Evolutionary conservation across 1,139 yeast genomes (phyloP), one percentile per base, ranked within the genome.

Genomic region (Eremothecium sinecaudum): DNA sequence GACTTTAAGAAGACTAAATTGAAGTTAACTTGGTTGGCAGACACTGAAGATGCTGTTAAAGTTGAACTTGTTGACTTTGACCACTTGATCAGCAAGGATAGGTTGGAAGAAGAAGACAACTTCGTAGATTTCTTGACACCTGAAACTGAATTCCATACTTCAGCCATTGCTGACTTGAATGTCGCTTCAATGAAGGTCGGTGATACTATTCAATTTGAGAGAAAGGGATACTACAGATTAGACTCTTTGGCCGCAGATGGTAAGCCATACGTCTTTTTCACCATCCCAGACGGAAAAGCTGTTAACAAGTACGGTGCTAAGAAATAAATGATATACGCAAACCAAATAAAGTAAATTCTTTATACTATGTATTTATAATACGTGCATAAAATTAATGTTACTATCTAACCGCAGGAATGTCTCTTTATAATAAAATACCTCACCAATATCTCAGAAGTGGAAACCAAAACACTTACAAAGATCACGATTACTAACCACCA

Each of bases 1-100:
- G 98, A 90, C 62, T 90, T 86, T 81, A 82, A 86, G 66, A 87
- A 86, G 68, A 90, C 98, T 36, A 81, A 84, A 49, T 86, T 86
- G 75, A 90, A 90, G 65, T 62, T 90, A 45, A 87, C 96, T 34
- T 90, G 98, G 98, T 72, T 90, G 57, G 93, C 96, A 31, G 77
- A 80, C 55, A 79, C 93, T 37, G 71, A 68, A 31, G 81, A 79
- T 51, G 71, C 67, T 45, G 75, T 75, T 38, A 66, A 71, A 23
- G 84, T 83, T 45, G 92, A 83, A 39, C 69, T 87, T 48, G 82
- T 83, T 47, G 95, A 84, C 63, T 90, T 90, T 51, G 97, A 90
- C 61, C 96, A 87, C 58, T 77, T 90, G 61, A 84, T 90, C 65
- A 82, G 90, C 53, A 90, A 90, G 69, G 97, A 90, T 60, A 87